phyloP scores from a whole-genome alignment of 2,329 filamentous ascomycete species.

The Alternaria triticina region DNA sequence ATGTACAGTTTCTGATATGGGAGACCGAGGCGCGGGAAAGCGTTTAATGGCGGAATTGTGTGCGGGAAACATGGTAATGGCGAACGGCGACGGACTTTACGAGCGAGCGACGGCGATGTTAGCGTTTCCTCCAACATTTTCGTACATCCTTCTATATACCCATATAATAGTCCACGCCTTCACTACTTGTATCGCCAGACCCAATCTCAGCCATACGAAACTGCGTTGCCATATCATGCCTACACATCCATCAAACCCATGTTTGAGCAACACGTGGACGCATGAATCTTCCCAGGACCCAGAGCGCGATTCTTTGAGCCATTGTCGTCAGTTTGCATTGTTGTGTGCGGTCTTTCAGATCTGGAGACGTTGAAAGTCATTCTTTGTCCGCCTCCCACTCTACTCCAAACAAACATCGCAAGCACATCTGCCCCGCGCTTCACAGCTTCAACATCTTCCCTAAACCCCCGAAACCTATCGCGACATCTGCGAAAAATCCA shows the following conservation, averaged over 20 bases:
- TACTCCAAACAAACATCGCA: background rate
- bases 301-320: background rate
- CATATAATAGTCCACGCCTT: too few relatives aligned
- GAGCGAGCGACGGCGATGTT: background rate
- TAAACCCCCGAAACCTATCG: background rate
- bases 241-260: background rate
- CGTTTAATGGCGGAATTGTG: constrained; percentile 7
- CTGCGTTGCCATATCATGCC: background rate
- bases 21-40: constrained; percentile 28
- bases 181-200: too few relatives aligned
- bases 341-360: background rate
- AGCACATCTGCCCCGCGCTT: background rate
- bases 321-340: background rate
- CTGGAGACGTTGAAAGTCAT: background rate
- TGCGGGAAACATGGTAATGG: background rate
- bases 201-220: too few relatives aligned
- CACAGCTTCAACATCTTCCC: background rate
- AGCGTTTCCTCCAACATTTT: background rate
- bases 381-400: background rate
- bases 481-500: background rate
- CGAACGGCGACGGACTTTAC: background rate
- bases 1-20: constrained; percentile 31
- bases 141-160: background rate
- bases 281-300: background rate
- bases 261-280: background rate